These are phyloP conservation scores for Ustilago xerochloae DNA, from an alignment of 1,284 basidiomycete species.

Conservation along the genomic window DNA sequence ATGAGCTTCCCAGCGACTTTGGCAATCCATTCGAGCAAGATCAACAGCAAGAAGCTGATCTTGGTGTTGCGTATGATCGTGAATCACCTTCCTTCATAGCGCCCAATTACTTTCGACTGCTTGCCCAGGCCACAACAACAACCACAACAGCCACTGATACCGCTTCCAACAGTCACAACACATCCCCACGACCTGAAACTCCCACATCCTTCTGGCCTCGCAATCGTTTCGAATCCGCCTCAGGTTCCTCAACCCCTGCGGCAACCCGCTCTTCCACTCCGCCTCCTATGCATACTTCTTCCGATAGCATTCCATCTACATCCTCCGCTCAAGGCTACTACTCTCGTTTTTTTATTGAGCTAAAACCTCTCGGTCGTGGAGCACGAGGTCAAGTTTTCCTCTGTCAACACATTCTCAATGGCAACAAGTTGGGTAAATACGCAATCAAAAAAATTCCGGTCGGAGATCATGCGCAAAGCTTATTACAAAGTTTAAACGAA, in stretches of 20 bases:
- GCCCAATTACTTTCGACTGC: slow-evolving; percentile 59
- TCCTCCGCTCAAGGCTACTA: slow-evolving; percentile 71
- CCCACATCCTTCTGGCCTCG: slow-evolving; percentile 6
- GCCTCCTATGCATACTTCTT: slow-evolving; percentile 13
- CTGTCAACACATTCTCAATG: slow-evolving; percentile 84
- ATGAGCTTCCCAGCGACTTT: slow-evolving; percentile 1
- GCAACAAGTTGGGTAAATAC: slow-evolving; percentile 76
- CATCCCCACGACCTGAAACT: neutral
- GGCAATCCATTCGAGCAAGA: neutral
- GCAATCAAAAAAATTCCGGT: slow-evolving; percentile 96
- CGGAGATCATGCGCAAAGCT: slow-evolving; percentile 72
- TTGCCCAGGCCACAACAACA: slow-evolving; percentile 39
- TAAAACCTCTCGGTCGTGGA: slow-evolving; percentile 86
- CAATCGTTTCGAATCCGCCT: slow-evolving; percentile 28
- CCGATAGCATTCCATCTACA: slow-evolving; percentile 24
- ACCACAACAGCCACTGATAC: neutral
- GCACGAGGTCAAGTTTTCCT: slow-evolving; percentile 89
- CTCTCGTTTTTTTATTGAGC: slow-evolving; percentile 84
- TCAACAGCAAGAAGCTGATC: neutral
- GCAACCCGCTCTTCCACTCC: slow-evolving; percentile 6
- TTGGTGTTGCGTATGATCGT: neutral
- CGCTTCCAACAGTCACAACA: neutral
- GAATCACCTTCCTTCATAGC: slow-evolving; percentile 34
- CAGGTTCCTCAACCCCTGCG: slow-evolving; percentile 19
- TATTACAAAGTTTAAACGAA: slow-evolving; percentile 69